Percentiles rank a stretch among this genome's conserved stretches.
Evolutionary conservation across 768 basidiomycete species (phyloP).

Genomic region (Lactifluus piperatus): DNA sequence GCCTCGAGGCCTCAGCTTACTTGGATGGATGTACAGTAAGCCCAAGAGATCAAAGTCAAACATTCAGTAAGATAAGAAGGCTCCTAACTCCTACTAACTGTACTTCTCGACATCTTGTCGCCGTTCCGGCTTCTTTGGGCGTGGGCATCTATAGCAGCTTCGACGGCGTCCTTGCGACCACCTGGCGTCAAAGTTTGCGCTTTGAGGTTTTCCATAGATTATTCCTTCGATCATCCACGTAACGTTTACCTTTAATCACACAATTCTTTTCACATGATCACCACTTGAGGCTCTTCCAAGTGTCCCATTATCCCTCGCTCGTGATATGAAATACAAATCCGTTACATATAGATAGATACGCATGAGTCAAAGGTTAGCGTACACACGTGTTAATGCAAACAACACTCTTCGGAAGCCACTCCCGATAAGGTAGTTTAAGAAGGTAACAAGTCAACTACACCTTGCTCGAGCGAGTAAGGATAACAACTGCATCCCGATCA

Average conservation of each 20-base stretch:
- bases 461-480: neutral
- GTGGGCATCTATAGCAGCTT: neutral
- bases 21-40: neutral
- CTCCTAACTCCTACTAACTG: neutral
- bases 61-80: neutral
- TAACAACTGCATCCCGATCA: neutral
- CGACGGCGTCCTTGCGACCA: neutral
- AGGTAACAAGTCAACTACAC: neutral
- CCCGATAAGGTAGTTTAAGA: slow-evolving; percentile 6
- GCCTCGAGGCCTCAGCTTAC: slow-evolving; percentile 2
- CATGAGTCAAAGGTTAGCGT: slow-evolving; percentile 9
- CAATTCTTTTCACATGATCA: slow-evolving; percentile 2
- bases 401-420: slow-evolving; percentile 1
- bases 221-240: slow-evolving; percentile 11
- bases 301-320: slow-evolving; percentile 6
- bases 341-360: slow-evolving; percentile 19
- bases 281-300: neutral
- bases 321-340: slow-evolving; percentile 8
- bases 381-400: slow-evolving; percentile 6
- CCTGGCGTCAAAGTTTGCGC: neutral
- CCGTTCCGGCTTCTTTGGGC: neutral
- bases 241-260: neutral
- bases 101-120: neutral
- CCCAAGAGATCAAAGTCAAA: neutral
- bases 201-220: slow-evolving; percentile 4